A percentile compares a stretch with the other conserved stretches of the same genome.
Evolutionary conservation across 768 basidiomycete genomes (phyloP).

Genomic region (Tricholomella constricta): DNA sequence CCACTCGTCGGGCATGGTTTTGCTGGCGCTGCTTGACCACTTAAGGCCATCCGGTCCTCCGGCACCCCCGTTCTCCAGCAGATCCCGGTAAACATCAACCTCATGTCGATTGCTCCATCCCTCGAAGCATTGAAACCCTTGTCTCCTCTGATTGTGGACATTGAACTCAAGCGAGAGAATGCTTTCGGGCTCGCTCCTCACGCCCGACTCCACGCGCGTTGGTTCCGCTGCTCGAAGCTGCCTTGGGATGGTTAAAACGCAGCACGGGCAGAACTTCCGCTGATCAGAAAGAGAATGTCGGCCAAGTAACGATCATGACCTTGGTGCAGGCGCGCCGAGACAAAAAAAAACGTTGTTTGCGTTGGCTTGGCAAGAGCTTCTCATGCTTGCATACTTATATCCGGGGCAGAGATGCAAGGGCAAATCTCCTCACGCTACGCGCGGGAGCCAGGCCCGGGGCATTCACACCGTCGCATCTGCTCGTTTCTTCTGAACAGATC

Average conservation of each 20-base stretch:
- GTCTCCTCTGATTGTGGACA: constrained; percentile 40
- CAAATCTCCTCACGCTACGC: too few species aligned
- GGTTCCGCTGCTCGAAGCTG: constrained; percentile 56
- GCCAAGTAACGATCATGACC: constrained; percentile 51
- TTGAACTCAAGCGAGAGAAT: constrained; percentile 41
- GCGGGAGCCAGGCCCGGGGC: too few species aligned
- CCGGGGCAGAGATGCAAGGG: too few species aligned
- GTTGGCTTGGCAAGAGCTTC: too few species aligned
- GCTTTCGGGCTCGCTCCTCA: constrained; percentile 34
- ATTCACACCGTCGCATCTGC: too few species aligned
- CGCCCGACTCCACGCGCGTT: constrained; percentile 53
- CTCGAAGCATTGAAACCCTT: constrained; percentile 44
- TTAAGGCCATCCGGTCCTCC: constrained; percentile 15
- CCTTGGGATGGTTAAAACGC: constrained; percentile 67
- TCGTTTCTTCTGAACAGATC: too few species aligned
- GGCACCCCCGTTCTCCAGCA: constrained; percentile 42
- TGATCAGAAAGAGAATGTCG: constrained; percentile 59
- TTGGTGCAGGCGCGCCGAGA: too few species aligned
- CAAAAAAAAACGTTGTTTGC: too few species aligned
- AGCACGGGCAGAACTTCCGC: constrained; percentile 50
- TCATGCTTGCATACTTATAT: too few species aligned
- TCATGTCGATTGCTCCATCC: constrained; percentile 37
- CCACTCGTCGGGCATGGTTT: constrained; percentile 60
- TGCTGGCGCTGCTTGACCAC: too few species aligned
- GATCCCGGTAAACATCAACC: constrained; percentile 43